Percentiles rank a stretch among this genome's conserved stretches.
Conservation (phyloP, 768 basidiomycete genomes). For the Rhodocollybia butyracea region DNA sequence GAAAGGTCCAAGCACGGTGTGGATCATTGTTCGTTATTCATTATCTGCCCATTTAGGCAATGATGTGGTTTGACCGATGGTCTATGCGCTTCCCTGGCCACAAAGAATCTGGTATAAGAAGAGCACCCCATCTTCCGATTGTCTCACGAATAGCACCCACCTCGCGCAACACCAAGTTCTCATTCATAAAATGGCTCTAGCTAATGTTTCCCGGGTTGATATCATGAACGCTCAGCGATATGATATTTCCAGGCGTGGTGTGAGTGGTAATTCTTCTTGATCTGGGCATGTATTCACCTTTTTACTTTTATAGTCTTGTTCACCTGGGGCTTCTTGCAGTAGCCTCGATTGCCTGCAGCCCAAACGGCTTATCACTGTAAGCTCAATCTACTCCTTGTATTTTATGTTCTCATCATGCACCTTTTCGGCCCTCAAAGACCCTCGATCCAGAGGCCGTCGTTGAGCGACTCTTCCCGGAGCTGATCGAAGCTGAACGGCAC, state of each 20-base stretch:
- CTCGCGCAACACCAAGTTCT: too few relatives aligned
- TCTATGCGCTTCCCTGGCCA: background rate
- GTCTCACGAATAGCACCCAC: too few relatives aligned
- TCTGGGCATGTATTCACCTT: background rate
- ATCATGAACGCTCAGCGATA: slow-evolving; percentile 29
- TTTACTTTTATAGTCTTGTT: background rate
- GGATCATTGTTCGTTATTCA: background rate
- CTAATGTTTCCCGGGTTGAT: slow-evolving; percentile 6
- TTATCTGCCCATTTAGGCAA: background rate
- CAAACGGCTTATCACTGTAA: background rate
- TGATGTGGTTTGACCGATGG: background rate
- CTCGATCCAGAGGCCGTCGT: background rate
- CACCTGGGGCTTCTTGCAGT: background rate
- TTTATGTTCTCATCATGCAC: background rate
- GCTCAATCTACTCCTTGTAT: background rate
- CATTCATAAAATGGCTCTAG: background rate
- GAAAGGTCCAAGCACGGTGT: background rate
- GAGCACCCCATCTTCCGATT: background rate
- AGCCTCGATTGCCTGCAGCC: too few relatives aligned
- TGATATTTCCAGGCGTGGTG: slow-evolving; percentile 21
- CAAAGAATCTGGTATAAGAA: background rate
- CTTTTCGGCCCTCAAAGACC: background rate
- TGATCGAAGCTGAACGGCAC: background rate
- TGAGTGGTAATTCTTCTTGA: slow-evolving; percentile 8
- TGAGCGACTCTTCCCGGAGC: background rate